These are phyloP conservation scores for Rhodotorula paludigena DNA, from an alignment of 768 basidiomycete genomes.

Conservation along the genomic window DNA sequence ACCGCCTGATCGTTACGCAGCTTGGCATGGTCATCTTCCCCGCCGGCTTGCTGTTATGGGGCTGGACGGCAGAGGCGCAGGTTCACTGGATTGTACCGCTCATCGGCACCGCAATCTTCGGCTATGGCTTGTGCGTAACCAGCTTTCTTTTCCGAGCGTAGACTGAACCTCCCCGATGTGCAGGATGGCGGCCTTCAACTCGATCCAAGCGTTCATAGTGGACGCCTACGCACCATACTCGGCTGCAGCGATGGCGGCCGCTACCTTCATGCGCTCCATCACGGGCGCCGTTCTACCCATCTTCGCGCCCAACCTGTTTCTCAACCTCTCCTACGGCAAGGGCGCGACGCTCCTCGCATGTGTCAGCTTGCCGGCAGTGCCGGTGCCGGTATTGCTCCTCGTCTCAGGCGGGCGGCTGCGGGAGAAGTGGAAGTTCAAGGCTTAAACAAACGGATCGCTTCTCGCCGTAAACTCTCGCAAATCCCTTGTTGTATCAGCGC, in stretches of 20 bases:
- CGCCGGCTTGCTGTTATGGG: conserved; percentile 5
- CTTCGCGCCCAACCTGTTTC: neutral
- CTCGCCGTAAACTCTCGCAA: no score
- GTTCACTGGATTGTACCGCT: conserved; percentile 3
- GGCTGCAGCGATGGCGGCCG: conserved; percentile 12
- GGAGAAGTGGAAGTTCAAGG: conserved; percentile 8
- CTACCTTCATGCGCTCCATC: conserved; percentile 3
- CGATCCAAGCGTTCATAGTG: conserved; percentile 6
- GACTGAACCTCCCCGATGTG: no score
- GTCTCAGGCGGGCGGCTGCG: neutral
- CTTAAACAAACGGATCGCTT: neutral
- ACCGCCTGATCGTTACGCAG: conserved; percentile 19
- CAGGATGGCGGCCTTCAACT: neutral
- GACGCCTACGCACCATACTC: conserved; percentile 11
- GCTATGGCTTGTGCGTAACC: conserved; percentile 7
- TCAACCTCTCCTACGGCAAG: conserved; percentile 14
- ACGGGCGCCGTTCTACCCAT: conserved; percentile 10
- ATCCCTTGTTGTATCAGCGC: no score
- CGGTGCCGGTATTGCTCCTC: conserved; percentile 2
- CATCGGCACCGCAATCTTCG: conserved; percentile 1
- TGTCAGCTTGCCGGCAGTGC: conserved; percentile 5
- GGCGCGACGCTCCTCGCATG: conserved; percentile 6
- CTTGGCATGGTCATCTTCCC: conserved; percentile 22
- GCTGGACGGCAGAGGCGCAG: conserved; percentile 10
- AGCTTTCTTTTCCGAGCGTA: no score